Base-by-base conservation (phyloP, 805 yeast genomes). In the Kluyveromyces aestuarii region DNA sequence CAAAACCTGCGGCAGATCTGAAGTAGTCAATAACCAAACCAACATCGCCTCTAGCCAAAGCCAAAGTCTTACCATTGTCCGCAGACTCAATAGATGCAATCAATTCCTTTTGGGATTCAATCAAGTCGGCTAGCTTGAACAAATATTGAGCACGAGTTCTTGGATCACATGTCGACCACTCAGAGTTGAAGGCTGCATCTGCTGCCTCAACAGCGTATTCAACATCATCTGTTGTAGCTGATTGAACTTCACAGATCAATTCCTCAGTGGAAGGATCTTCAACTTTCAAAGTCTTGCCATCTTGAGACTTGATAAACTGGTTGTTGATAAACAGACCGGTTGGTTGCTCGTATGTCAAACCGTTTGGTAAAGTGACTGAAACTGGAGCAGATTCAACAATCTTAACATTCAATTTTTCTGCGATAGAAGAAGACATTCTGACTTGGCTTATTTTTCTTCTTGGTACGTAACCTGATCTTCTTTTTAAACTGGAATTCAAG, bases 291-390 rank as follows among this genome's bases (percentile, higher is more conserved):
- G 81, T 79, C 59, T 77, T 72, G 48, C 76, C 77, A 48, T 77
- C 76, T 35, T 69, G 67, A 8, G 86, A 75, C 44, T 71, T 59
- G 48, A 83, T 82, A 60, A 84, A 87, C 66, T 87, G 87, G 68
- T 87, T 87, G 73, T 87, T 84, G 66, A 90, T 87, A 75, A 87
- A 90, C 58, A 90, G 71, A 54, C 96, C 96, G 10, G 85, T 82
- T 58, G 96, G 96, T 71, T 86, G 95, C 46, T 79, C 74, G 62
- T 83, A 84, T 36, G 73, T 69, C 33, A 70, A 55, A 27, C 90
- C 90, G 54, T 80, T 82, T 52, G 90, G 89, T 51, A 81, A 69
- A 8, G 74, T 75, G 54, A 83, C 66, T 16, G 25, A 11, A 16
- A 43, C 45, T 16, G 45, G 19, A 8, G 27, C 45, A 10, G 75